Conservation (phyloP, 73 alveolate genomes). For the Halteria grandinella region DNA sequence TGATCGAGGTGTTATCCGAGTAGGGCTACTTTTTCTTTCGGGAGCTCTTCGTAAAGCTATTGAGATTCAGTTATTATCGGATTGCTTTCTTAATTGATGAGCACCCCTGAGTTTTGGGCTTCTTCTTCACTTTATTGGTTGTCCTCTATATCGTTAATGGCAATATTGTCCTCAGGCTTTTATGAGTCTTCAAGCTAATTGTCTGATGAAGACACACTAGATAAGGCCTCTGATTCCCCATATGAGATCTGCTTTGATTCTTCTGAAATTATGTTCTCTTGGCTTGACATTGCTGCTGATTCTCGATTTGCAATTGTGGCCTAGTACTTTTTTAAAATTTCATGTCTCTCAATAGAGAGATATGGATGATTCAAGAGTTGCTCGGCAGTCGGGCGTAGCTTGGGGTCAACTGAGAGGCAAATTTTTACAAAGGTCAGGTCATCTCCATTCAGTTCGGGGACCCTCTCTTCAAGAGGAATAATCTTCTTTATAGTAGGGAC, state of each 20-base stretch:
- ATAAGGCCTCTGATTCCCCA: neutral
- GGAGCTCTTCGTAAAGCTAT: no score
- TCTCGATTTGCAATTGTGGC: no score
- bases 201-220: neutral
- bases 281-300: no score
- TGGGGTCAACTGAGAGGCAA: conserved; percentile 17
- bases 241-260: neutral
- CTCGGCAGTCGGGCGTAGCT: conserved; percentile 12
- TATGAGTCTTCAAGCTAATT: neutral
- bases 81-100: neutral
- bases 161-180: neutral
- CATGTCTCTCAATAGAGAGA: neutral
- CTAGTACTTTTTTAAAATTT: neutral
- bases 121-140: neutral
- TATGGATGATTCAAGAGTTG: conserved; percentile 15
- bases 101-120: neutral
- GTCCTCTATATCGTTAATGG: conserved; percentile 14
- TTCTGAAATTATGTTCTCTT: neutral
- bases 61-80: no score
- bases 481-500: conserved; percentile 10
- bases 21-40: no score
- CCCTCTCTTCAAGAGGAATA: conserved; percentile 15
- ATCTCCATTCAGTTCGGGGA: conserved; percentile 19
- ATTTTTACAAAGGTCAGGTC: conserved; percentile 31
- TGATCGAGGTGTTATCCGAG: no score